These are phyloP conservation scores for Xylariomycetidae sp. DNA, from an alignment of 2,329 filamentous ascomycete species.

Conservation along the genomic window DNA sequence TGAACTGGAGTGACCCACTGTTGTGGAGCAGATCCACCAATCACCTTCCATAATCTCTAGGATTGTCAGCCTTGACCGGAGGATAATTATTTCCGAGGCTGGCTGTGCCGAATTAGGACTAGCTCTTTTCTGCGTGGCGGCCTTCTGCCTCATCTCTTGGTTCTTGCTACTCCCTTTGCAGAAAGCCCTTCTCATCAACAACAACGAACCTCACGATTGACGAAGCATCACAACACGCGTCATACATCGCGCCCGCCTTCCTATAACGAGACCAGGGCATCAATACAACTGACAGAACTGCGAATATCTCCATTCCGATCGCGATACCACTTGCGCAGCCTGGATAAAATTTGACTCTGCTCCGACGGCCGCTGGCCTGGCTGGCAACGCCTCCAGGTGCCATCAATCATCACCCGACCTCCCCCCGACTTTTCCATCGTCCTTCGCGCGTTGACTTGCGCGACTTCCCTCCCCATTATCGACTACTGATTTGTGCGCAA, in stretches of 20 bases:
- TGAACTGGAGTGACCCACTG: too few species aligned
- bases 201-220: slow-evolving; percentile 32
- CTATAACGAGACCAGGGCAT: slow-evolving; percentile 28
- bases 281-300: slow-evolving; percentile 29
- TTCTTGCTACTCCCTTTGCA: slow-evolving; percentile 17
- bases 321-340: slow-evolving; percentile 15
- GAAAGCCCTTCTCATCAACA: slow-evolving; percentile 34
- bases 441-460: too few species aligned
- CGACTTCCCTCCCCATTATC: too few species aligned
- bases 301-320: slow-evolving; percentile 29
- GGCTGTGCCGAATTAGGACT: slow-evolving; percentile 29
- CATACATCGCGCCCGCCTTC: slow-evolving; percentile 39
- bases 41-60: too few species aligned
- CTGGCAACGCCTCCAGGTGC: slow-evolving; percentile 36
- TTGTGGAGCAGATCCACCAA: too few species aligned
- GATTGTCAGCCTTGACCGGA: too few species aligned
- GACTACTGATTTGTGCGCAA: not conserved
- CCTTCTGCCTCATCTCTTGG: slow-evolving; percentile 18
- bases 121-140: slow-evolving; percentile 28
- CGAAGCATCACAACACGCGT: slow-evolving; percentile 47
- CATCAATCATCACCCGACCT: slow-evolving; percentile 32
- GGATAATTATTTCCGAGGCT: slow-evolving; percentile 19
- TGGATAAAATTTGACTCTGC: slow-evolving; percentile 16
- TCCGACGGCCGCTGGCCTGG: slow-evolving; percentile 34
- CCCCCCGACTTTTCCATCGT: slow-evolving; percentile 15